Evolutionary conservation across 345 rosid species (phyloP).

Genomic region (Acer campestre): DNA sequence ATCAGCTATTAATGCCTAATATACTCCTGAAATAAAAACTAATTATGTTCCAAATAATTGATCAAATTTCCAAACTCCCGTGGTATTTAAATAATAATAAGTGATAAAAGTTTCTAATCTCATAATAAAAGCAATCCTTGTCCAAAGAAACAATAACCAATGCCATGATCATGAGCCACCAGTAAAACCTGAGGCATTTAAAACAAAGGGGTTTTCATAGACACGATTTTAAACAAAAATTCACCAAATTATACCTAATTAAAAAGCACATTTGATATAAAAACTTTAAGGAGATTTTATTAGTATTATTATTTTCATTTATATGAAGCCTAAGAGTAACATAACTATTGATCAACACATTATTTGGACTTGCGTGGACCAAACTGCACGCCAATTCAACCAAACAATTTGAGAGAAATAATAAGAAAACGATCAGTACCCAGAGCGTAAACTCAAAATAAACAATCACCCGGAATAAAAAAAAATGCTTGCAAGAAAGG

Average conservation of each 20-base stretch:
- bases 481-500: not conserved
- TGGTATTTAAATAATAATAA: not conserved
- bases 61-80: not conserved
- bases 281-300: not conserved
- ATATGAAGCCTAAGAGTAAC: not conserved
- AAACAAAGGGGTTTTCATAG: conserved; percentile 1
- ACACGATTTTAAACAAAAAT: not conserved
- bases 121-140: not conserved
- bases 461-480: conserved; percentile 6
- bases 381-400: not conserved
- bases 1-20: not conserved
- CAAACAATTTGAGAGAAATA: conserved; percentile 4
- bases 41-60: not conserved
- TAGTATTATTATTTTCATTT: not conserved
- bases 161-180: conserved; percentile 4
- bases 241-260: not conserved
- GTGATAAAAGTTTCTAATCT: not conserved
- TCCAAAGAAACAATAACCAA: not conserved
- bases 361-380: not conserved
- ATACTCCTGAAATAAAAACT: not conserved
- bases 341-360: not conserved
- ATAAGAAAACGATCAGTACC: conserved; percentile 5
- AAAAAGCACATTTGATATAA: not conserved
- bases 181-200: not conserved
- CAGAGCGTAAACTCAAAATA: not conserved